These are phyloP conservation scores for Cladobotryum protrusum DNA, from an alignment of 2,329 filamentous ascomycete species.

Conservation along the genomic window DNA sequence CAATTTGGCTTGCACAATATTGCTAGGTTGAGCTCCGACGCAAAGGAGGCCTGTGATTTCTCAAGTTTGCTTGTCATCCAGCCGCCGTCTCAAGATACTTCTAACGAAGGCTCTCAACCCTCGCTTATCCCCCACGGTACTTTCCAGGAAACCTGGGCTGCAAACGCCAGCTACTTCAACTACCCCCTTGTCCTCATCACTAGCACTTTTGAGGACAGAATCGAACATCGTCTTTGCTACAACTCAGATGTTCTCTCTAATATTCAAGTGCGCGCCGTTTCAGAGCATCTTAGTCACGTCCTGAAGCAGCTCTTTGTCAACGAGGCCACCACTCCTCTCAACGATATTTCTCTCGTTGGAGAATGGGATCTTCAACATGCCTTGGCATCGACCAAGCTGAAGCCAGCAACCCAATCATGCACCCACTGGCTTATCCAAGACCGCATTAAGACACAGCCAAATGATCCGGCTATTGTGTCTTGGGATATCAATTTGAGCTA, in stretches of 20 bases:
- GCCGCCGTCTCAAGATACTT: neutral
- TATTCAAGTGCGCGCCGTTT: neutral
- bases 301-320: neutral
- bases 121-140: too few relatives aligned
- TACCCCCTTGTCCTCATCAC: conserved; percentile 3
- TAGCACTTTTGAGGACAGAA: neutral
- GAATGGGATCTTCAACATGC: too few relatives aligned
- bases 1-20: conserved; percentile 9
- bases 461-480: conserved; percentile 4
- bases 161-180: neutral
- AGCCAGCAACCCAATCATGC: neutral
- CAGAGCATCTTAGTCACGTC: conserved; percentile 1
- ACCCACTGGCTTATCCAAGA: conserved; percentile 1
- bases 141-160: too few relatives aligned
- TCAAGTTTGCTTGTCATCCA: conserved; percentile 7
- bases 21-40: neutral
- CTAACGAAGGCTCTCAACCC: neutral
- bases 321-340: neutral
- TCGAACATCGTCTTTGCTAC: neutral
- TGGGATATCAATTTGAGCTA: conserved; percentile 3
- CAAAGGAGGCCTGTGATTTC: conserved; percentile 4
- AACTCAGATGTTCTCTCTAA: neutral
- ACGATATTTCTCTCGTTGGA: neutral
- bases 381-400: too few relatives aligned
- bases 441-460: neutral